Conservation (phyloP, 2,329 filamentous ascomycete genomes). For the Colletotrichum incanum region DNA sequence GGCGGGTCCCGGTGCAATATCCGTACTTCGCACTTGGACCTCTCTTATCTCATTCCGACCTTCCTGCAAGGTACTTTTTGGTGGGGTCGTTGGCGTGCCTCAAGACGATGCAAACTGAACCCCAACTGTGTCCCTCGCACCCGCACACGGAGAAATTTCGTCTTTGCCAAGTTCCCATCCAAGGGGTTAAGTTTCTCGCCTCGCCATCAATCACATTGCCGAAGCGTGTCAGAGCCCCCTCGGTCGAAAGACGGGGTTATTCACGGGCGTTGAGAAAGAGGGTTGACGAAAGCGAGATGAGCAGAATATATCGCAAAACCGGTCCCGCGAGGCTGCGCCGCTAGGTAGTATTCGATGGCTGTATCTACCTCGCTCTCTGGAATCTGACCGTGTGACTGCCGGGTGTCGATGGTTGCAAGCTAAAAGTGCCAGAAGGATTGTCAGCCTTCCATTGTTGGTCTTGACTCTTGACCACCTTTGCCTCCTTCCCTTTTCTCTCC, state of each 20-base stretch:
- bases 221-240: not conserved
- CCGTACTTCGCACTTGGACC: not conserved
- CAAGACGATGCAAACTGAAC: not conserved
- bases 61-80: slow-evolving; percentile 23
- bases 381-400: not conserved
- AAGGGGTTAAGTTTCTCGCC: not conserved
- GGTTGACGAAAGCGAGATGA: slow-evolving; percentile 10
- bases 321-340: not conserved
- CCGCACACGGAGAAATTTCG: not conserved
- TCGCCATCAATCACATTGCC: not conserved
- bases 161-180: not conserved
- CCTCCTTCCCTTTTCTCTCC: not conserved
- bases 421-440: not conserved
- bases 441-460: not conserved
- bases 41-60: not conserved
- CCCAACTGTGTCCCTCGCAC: not conserved
- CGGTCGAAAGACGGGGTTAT: not conserved
- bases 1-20: not conserved
- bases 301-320: not conserved
- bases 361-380: not conserved
- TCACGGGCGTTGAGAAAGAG: not conserved
- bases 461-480: not conserved
- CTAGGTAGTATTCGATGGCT: not conserved
- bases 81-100: slow-evolving; percentile 5
- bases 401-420: not conserved